Conservation (phyloP, 2,329 filamentous ascomycete species). For the Fusarium napiforme region DNA sequence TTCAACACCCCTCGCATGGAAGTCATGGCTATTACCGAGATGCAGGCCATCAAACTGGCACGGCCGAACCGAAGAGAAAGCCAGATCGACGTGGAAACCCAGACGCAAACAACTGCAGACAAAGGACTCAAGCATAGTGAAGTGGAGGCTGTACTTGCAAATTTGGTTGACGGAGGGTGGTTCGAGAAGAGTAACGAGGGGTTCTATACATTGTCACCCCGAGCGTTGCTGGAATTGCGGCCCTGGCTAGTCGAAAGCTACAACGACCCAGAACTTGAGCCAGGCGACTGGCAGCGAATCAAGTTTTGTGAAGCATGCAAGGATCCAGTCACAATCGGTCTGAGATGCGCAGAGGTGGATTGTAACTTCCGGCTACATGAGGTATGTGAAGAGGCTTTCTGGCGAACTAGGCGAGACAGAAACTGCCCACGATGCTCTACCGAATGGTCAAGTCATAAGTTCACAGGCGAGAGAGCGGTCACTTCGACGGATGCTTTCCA, state of each 20-base stretch:
- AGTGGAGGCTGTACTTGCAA: slow-evolving; percentile 76
- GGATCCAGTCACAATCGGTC: slow-evolving; percentile 86
- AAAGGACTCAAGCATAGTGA: slow-evolving; percentile 78
- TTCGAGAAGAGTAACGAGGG: slow-evolving; percentile 77
- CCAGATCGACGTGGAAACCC: slow-evolving; percentile 48
- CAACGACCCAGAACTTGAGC: slow-evolving; percentile 76
- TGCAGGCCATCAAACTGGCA: slow-evolving; percentile 80
- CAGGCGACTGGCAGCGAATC: slow-evolving; percentile 75
- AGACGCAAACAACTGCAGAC: slow-evolving; percentile 53
- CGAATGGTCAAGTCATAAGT: slow-evolving; percentile 61
- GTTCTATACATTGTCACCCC: slow-evolving; percentile 80
- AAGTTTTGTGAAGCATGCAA: slow-evolving; percentile 90
- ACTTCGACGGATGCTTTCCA: slow-evolving; percentile 64
- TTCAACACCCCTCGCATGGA: slow-evolving; percentile 85
- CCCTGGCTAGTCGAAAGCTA: slow-evolving; percentile 89
- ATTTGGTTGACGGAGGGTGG: slow-evolving; percentile 84
- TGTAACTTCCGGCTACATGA: slow-evolving; percentile 81
- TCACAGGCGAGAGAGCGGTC: slow-evolving; percentile 67
- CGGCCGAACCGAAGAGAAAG: slow-evolving; percentile 58
- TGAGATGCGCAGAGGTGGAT: slow-evolving; percentile 75
- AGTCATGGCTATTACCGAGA: slow-evolving; percentile 81
- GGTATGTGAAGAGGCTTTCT: slow-evolving; percentile 78
- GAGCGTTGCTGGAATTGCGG: slow-evolving; percentile 85
- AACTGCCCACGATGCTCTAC: slow-evolving; percentile 72
- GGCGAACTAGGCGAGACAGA: slow-evolving; percentile 70